Conservation (phyloP, 306 rosid genomes). For the Pterocarpus santalinus region DNA sequence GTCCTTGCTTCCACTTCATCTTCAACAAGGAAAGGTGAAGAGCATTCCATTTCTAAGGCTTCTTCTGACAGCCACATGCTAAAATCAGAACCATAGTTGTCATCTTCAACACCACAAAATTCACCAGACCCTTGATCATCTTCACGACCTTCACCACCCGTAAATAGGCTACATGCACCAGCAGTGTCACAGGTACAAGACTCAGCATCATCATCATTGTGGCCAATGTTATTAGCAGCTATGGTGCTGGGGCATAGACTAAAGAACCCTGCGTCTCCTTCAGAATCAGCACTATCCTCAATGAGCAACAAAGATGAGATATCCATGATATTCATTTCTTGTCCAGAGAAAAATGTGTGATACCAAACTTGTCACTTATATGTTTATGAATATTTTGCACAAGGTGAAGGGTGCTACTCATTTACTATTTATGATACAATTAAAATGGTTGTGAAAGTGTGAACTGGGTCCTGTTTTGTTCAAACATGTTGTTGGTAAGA, state of each 20-base stretch:
- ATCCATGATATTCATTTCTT: conserved; percentile 53
- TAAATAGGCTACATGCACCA: conserved; percentile 15
- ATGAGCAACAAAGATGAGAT: conserved; percentile 53
- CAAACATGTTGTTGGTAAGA: conserved; percentile 38
- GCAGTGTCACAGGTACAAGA: conserved; percentile 53
- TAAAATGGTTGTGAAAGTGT: neutral
- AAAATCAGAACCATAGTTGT: conserved; percentile 17
- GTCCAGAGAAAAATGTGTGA: neutral
- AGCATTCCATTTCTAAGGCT: conserved; percentile 16
- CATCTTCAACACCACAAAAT: conserved; percentile 14
- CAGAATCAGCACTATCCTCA: conserved; percentile 68
- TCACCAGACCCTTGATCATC: neutral
- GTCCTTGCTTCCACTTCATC: conserved; percentile 48
- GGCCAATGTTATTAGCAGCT: conserved; percentile 9
- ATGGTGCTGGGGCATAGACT: conserved; percentile 29
- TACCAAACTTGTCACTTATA: neutral
- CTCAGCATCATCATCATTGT: conserved; percentile 55
- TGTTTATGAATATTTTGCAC: neutral
- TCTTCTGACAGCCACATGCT: conserved; percentile 39
- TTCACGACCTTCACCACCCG: conserved; percentile 21
- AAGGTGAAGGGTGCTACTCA: neutral
- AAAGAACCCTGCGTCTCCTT: conserved; percentile 49
- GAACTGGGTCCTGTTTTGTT: conserved; percentile 36
- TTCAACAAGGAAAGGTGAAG: conserved; percentile 40
- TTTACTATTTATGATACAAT: conserved; percentile 7